Conservation (phyloP, 768 basidiomycete species). For the Tulasnella sp. region DNA sequence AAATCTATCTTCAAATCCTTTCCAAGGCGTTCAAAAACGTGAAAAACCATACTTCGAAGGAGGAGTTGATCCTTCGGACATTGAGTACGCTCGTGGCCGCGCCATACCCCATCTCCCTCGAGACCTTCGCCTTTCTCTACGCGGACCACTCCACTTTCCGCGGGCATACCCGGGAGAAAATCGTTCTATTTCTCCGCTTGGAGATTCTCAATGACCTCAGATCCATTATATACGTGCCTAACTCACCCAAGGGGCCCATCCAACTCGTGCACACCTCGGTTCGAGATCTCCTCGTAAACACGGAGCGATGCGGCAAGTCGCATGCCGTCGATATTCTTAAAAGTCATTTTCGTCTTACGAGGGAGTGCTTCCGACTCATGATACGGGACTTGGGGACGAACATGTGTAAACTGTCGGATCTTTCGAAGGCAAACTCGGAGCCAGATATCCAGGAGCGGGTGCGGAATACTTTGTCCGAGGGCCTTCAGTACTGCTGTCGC, state of each 20-base stretch:
- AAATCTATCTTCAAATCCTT: background rate
- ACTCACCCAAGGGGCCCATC: background rate
- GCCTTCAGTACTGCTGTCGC: background rate
- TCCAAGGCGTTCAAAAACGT: background rate
- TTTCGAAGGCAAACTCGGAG: background rate
- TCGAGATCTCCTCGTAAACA: background rate
- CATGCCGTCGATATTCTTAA: background rate
- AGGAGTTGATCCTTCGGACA: background rate
- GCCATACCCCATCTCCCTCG: background rate
- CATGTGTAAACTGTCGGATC: background rate
- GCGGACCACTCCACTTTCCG: background rate
- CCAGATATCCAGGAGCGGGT: background rate
- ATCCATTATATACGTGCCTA: background rate
- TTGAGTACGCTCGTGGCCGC: background rate
- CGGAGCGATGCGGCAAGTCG: background rate
- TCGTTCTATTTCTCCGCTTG: background rate
- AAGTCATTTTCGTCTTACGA: background rate
- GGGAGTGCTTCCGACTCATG: background rate
- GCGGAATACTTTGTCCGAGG: background rate
- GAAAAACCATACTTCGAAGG: background rate
- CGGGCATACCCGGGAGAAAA: background rate
- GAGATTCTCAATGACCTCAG: background rate
- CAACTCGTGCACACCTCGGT: background rate
- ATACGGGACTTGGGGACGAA: background rate
- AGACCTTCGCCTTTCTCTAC: background rate